Evolutionary conservation across 352 stramenopile species (phyloP), one percentile per base, ranked within the genome.

Genomic region (Phytophthora ramorum): DNA sequence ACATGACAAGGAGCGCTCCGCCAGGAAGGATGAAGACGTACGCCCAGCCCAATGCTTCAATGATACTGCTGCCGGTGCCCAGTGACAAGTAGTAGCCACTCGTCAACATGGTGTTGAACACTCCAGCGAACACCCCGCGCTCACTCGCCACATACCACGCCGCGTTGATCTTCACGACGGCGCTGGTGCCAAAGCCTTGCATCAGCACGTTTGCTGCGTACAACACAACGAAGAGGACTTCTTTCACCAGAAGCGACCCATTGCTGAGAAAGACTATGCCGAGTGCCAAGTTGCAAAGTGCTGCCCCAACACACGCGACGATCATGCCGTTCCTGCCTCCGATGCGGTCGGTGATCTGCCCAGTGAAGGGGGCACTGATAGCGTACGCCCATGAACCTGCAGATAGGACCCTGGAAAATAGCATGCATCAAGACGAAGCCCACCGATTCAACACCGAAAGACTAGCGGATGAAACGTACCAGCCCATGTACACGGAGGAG

Each of bases 111-210:
- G 87, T 81, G 72, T 93, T 93, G 72, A 91, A 93, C 0, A 93
- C 75, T 3, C 82, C 85, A 0, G 85, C 71, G 61, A 93, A 93
- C 40, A 90, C 66, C 0, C 85, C 82, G 19, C 82, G 78, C 69
- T 93, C 85, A 50, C 58, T 89, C 4, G 78, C 69, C 16, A 67
- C 28, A 63, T 91, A 93, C 85, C 85, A 91, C 50, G 80, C 83
- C 0, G 80, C 85, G 46, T 93, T 91, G 68, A 93, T 93, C 72
- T 93, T 93, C n/a, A 93, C 82, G n/a, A 90, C 85, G 28, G 80
- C 85, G 54, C 85, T 93, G 14, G 82, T 91, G n/a, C 85, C 85
- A 43, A 91, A 93, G 28, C 82, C 80, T 53, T 93, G 85, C 40
- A 93, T 75, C 20, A 91, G 75, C 20, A 90, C 75, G 51, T 93